phyloP scores from a whole-genome alignment of 2,329 filamentous ascomycete species.

The Teratosphaeria nubilosa region DNA sequence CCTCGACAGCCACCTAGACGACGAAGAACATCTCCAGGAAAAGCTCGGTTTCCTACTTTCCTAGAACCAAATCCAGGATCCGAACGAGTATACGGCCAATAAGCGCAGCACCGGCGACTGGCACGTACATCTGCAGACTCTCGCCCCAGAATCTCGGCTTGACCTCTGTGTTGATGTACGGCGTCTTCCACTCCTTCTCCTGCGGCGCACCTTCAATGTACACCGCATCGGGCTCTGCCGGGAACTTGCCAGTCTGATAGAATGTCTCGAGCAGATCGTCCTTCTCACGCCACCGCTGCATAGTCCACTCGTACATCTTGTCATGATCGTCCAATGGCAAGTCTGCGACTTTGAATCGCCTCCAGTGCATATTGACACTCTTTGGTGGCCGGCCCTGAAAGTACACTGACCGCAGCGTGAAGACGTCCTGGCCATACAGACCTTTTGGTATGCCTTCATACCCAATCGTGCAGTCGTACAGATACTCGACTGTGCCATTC shows the following conservation, averaged over 20 bases:
- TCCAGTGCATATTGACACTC: slow-evolving; percentile 94
- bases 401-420: slow-evolving; percentile 76
- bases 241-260: slow-evolving; percentile 64
- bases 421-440: slow-evolving; percentile 75
- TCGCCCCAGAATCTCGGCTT: slow-evolving; percentile 29
- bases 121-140: slow-evolving; percentile 35
- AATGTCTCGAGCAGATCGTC: slow-evolving; percentile 78
- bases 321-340: slow-evolving; percentile 68
- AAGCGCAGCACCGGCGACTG: slow-evolving; percentile 26
- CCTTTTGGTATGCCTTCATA: slow-evolving; percentile 85
- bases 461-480: slow-evolving; percentile 89
- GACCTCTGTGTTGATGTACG: slow-evolving; percentile 40
- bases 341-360: slow-evolving; percentile 66
- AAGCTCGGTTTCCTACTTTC: neutral
- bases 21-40: neutral
- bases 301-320: slow-evolving; percentile 71
- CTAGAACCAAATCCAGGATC: slow-evolving; percentile 15
- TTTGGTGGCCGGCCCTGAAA: slow-evolving; percentile 82
- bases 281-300: slow-evolving; percentile 81
- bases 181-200: slow-evolving; percentile 27
- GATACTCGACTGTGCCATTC: slow-evolving; percentile 62
- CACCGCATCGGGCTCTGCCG: slow-evolving; percentile 46
- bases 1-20: neutral
- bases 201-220: slow-evolving; percentile 19
- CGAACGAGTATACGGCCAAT: slow-evolving; percentile 25